phyloP scores from a whole-genome alignment of 768 basidiomycete genomes.

The Harrya chromipes region DNA sequence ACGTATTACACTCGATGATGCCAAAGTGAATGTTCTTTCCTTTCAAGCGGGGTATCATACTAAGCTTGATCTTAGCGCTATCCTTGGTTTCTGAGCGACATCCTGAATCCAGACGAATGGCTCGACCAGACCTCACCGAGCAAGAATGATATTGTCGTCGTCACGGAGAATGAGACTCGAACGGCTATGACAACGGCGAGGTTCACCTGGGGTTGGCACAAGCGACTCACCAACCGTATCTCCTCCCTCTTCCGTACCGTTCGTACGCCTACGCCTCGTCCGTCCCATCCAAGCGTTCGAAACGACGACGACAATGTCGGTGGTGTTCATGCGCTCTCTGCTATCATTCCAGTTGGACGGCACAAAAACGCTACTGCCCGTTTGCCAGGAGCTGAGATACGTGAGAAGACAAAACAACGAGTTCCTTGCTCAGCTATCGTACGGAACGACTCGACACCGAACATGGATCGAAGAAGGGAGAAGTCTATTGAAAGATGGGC shows the following conservation, averaged over 20 bases:
- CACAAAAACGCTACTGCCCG: conserved; percentile 25
- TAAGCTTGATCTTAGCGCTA: conserved; percentile 41
- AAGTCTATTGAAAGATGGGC: conserved; percentile 36
- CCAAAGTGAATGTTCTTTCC: conserved; percentile 58
- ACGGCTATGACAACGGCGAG: conserved; percentile 66
- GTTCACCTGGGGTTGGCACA: conserved; percentile 59
- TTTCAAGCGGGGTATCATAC: background rate
- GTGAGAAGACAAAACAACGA: conserved; percentile 30
- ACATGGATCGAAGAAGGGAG: conserved; percentile 25
- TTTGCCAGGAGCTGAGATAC: conserved; percentile 11
- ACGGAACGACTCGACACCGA: conserved; percentile 23
- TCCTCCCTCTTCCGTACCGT: conserved; percentile 49
- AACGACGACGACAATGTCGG: conserved; percentile 21
- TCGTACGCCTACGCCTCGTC: conserved; percentile 26
- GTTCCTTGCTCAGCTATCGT: conserved; percentile 13
- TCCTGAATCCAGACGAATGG: conserved; percentile 69
- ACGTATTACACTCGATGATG: conserved; percentile 74
- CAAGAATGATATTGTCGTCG: conserved; percentile 46
- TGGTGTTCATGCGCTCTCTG: conserved; percentile 34
- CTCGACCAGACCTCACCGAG: conserved; percentile 56
- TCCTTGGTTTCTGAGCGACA: conserved; percentile 66
- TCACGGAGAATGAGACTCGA: conserved; percentile 75
- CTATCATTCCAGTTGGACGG: conserved; percentile 15
- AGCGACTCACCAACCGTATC: conserved; percentile 42
- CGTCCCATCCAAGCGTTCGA: conserved; percentile 9